Evolutionary conservation across 495 filamentous ascomycete species (phyloP).

Genomic region (Pseudotulostoma volvatum): DNA sequence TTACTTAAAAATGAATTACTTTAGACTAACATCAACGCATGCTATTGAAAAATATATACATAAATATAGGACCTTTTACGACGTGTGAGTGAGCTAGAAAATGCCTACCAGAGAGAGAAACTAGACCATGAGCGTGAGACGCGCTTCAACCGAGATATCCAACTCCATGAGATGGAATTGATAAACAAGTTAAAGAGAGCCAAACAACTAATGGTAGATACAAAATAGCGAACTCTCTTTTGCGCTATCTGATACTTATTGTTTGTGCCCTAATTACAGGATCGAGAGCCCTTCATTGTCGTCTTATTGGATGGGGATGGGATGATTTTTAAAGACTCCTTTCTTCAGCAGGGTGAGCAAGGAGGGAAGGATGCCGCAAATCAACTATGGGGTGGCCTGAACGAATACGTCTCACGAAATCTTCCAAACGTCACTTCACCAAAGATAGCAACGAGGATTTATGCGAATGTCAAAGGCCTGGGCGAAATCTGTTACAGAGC

Average conservation of each 20-base stretch:
- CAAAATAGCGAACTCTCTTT: too few species aligned
- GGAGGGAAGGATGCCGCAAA: slow-evolving; percentile 59
- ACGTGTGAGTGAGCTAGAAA: slow-evolving; percentile 30
- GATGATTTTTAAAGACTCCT: slow-evolving; percentile 55
- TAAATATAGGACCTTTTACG: slow-evolving; percentile 29
- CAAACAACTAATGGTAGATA: slow-evolving; percentile 33
- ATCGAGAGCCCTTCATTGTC: slow-evolving; percentile 57
- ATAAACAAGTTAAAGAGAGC: slow-evolving; percentile 34
- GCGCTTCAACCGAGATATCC: slow-evolving; percentile 39
- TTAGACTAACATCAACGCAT: slow-evolving; percentile 6
- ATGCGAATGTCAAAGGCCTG: slow-evolving; percentile 51
- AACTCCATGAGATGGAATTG: slow-evolving; percentile 35
- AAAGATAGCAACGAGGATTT: slow-evolving; percentile 51
- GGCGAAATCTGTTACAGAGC: slow-evolving; percentile 39
- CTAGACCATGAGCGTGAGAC: slow-evolving; percentile 38
- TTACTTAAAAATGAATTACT: slow-evolving; percentile 2
- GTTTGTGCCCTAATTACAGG: slow-evolving; percentile 25
- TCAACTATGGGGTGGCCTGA: slow-evolving; percentile 38
- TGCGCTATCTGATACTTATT: not conserved
- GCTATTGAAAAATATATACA: slow-evolving; percentile 1
- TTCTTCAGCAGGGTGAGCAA: slow-evolving; percentile 43
- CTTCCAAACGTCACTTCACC: slow-evolving; percentile 31
- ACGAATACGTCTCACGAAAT: slow-evolving; percentile 28
- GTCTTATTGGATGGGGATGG: slow-evolving; percentile 66
- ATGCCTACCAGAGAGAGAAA: slow-evolving; percentile 31